These are phyloP conservation scores for Obelidium mucronatum DNA, from an alignment of 192 early-diverging fungal genomes.

Conservation along the genomic window DNA sequence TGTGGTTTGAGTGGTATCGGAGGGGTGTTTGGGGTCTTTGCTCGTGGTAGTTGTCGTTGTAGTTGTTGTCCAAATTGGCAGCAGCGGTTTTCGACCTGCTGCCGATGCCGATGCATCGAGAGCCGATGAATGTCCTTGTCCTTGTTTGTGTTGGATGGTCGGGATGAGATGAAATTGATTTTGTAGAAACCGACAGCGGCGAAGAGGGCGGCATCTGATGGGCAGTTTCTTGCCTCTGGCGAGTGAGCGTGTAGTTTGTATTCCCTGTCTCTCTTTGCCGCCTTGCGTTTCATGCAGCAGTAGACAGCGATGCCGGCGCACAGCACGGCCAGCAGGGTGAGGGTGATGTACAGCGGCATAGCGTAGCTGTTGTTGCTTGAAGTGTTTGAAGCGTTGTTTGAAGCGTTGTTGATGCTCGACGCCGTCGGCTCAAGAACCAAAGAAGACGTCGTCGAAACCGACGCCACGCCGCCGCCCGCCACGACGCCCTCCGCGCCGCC, in stretches of 20 bases:
- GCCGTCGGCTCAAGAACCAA: background rate
- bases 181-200: background rate
- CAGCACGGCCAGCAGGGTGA: constrained; percentile 8
- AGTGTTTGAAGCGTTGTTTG: background rate
- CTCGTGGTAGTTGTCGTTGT: constrained; percentile 20
- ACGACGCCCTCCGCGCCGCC: background rate
- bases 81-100: constrained; percentile 18
- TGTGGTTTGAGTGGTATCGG: constrained; percentile 4
- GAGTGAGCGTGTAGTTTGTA: background rate
- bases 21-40: background rate
- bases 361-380: background rate
- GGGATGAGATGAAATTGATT: background rate
- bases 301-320: constrained; percentile 20
- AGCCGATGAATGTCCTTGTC: too few relatives aligned
- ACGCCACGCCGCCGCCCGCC: constrained; percentile 3
- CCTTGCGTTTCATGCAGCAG: constrained; percentile 36
- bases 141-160: background rate
- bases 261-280: background rate
- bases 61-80: constrained; percentile 22
- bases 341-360: constrained; percentile 13
- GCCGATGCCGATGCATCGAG: too few relatives aligned
- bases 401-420: background rate
- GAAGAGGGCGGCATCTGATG: background rate
- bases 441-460: background rate
- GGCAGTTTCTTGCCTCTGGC: background rate